These are phyloP conservation scores for Protea cynaroides DNA, from an alignment of 164 flowering plant genomes.

Conservation along the genomic window DNA sequence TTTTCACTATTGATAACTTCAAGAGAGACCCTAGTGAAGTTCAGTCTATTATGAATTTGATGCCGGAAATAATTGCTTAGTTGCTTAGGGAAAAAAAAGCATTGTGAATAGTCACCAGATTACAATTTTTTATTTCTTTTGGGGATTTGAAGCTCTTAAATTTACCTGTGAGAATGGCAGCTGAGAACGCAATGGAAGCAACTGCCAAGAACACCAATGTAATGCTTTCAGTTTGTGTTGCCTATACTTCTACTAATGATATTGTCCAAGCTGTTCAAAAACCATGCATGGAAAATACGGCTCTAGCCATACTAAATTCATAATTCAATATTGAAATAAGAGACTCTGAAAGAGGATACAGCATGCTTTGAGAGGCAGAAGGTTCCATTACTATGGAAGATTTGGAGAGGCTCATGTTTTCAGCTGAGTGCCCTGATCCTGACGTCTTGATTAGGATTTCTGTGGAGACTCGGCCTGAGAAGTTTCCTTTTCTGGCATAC, in stretches of 20 bases:
- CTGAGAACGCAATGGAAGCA: constrained; percentile 19
- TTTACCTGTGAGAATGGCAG: constrained; percentile 18
- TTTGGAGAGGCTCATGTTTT: constrained; percentile 39
- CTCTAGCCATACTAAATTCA: not conserved
- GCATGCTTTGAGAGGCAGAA: not conserved
- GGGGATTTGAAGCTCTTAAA: constrained; percentile 32
- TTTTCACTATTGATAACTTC: constrained; percentile 44
- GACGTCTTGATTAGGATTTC: constrained; percentile 41
- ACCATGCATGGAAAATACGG: not conserved
- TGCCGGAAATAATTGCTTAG: constrained; percentile 29
- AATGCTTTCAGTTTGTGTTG: constrained; percentile 12
- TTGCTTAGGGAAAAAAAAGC: constrained; percentile 23
- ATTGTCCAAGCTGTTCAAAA: constrained; percentile 21
- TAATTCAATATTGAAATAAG: not conserved
- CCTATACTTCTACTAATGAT: constrained; percentile 31
- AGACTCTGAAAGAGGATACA: not conserved
- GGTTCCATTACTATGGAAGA: constrained; percentile 15
- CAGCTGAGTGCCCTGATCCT: constrained; percentile 36
- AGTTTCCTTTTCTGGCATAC: constrained; percentile 55
- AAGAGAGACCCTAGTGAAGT: constrained; percentile 29
- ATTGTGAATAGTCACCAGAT: constrained; percentile 24
- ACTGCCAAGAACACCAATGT: constrained; percentile 21
- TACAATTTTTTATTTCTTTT: constrained; percentile 23
- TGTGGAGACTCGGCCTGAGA: constrained; percentile 40
- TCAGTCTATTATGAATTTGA: constrained; percentile 30